Evolutionary conservation across 1,139 yeast species (phyloP).

Genomic region (Zygoascus hellenicus): DNA sequence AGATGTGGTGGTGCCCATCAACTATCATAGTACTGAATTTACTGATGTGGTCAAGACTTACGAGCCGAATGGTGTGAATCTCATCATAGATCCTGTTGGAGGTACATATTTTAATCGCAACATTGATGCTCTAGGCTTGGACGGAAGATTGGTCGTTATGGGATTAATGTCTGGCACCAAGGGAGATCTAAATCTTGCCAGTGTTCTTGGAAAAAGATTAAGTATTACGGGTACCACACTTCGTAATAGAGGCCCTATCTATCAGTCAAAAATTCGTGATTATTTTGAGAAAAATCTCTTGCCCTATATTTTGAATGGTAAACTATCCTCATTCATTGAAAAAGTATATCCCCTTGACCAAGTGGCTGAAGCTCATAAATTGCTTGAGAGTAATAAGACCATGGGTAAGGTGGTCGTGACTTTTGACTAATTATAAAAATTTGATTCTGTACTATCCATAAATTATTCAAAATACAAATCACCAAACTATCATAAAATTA

Average conservation of each 20-base stretch:
- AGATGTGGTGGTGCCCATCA: constrained; percentile 28
- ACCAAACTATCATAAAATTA: too few species aligned
- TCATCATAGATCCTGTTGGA: constrained; percentile 36
- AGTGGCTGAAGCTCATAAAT: constrained; percentile 29
- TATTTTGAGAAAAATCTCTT: constrained; percentile 25
- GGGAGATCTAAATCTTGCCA: constrained; percentile 22
- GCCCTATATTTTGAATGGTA: constrained; percentile 25
- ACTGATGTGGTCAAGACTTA: constrained; percentile 22
- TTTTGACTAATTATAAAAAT: constrained; percentile 10
- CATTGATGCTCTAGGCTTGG: constrained; percentile 24
- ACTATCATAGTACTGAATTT: constrained; percentile 27
- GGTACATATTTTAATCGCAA: constrained; percentile 25
- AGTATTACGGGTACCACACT: constrained; percentile 31
- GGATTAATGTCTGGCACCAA: constrained; percentile 28
- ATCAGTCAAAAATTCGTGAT: constrained; percentile 26
- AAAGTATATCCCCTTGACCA: constrained; percentile 25
- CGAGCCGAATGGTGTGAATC: constrained; percentile 29
- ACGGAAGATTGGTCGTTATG: constrained; percentile 31
- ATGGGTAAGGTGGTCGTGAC: constrained; percentile 31
- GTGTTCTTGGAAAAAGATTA: constrained; percentile 26
- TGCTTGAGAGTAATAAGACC: constrained; percentile 28
- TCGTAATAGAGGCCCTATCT: constrained; percentile 26
- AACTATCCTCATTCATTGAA: constrained; percentile 25
- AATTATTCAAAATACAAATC: too few species aligned
- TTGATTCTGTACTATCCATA: not conserved